Conservation (phyloP, 2,329 filamentous ascomycete genomes). For the Dactylellina haptotyla region DNA sequence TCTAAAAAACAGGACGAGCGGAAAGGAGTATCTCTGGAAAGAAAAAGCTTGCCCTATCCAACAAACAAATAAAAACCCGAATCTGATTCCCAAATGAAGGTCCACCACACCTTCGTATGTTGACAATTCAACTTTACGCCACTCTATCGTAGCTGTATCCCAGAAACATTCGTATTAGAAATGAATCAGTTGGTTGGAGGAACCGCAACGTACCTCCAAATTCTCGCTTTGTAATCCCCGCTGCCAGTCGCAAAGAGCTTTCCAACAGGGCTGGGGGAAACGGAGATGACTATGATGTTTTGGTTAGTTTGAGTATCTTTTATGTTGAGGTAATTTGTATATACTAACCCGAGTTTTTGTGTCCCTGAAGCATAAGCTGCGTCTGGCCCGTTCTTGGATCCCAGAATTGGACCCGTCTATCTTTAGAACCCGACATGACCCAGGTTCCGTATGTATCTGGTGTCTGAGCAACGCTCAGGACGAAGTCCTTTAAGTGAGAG, state of each 20-base stretch:
- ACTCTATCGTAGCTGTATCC: conserved; percentile 37
- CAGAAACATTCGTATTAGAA: conserved; percentile 5
- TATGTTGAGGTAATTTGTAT: conserved; percentile 55
- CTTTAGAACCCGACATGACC: conserved; percentile 97
- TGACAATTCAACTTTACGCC: conserved; percentile 23
- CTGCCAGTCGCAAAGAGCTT: conserved; percentile 94
- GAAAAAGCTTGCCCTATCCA: conserved; percentile 38
- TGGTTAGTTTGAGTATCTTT: conserved; percentile 4
- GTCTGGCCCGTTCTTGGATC: conserved; percentile 91
- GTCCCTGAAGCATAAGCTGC: conserved; percentile 97
- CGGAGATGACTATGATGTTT: conserved; percentile 78
- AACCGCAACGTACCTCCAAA: conserved; percentile 70
- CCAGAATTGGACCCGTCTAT: conserved; percentile 98
- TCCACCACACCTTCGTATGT: neutral
- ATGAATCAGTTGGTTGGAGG: neutral
- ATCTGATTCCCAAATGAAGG: conserved; percentile 11
- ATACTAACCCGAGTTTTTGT: conserved; percentile 87
- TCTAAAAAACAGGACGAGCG: conserved; percentile 35
- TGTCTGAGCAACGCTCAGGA: conserved; percentile 92
- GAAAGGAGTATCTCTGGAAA: conserved; percentile 47
- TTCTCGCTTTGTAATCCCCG: conserved; percentile 95
- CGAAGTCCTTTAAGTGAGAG: conserved; percentile 78
- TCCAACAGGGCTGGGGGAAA: conserved; percentile 89
- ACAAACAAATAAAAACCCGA: conserved; percentile 39
- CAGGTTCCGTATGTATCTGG: conserved; percentile 80